Evolutionary conservation across 2,329 filamentous ascomycete genomes (phyloP), one percentile per base, ranked within the genome.

Genomic region (Fusarium tanahbumbuense): DNA sequence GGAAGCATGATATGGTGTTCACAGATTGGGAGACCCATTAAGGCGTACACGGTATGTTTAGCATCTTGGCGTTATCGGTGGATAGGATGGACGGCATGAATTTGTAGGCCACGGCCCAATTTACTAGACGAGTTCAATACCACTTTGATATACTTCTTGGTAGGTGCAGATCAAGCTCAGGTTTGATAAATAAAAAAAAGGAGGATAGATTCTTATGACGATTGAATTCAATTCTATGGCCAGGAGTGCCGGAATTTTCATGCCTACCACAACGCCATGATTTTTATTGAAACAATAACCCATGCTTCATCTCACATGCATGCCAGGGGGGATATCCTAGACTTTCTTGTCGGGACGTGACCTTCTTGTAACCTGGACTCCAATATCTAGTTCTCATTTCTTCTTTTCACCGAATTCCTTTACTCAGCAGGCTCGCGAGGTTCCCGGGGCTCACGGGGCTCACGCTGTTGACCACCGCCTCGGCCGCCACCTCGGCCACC

Each of bases 401-500:
- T 60, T 69, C 44, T 68, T 68, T 64, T 67, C 59, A 46, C 30
- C 30, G 13, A 20, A 34, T 42, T 52, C 56, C 34, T 54, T 66
- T 72, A 73, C 59, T 73, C 67, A 18, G 54, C 72, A 67, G 81
- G 81, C 71, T 83, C 82, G 34, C 82, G 76, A 18, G 82, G 83
- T 75, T 87, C 85, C 66, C 85, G 78, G 48, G 82, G 82, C 70
- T 83, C 84, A 77, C 89, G 61, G 22, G 62, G 82, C 71, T 83
- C 82, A 37, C 82, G 75, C 68, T 86, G 78, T 53, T 85, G 84
- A 78, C 89, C 82, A 52, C 84, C 83, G 48, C 84, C 82, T 55
- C 83, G 80, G 45, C 88, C 81, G 52, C 84, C 83, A 41, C 87
- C 85, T 42, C 87, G 81, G 32, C 84, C 81, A 28, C 83, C 83